A percentile compares a stretch with the other conserved stretches of the same genome.
Evolutionary conservation across 208 protist species (phyloP).

Genomic region (Leishmania aethiopica): DNA sequence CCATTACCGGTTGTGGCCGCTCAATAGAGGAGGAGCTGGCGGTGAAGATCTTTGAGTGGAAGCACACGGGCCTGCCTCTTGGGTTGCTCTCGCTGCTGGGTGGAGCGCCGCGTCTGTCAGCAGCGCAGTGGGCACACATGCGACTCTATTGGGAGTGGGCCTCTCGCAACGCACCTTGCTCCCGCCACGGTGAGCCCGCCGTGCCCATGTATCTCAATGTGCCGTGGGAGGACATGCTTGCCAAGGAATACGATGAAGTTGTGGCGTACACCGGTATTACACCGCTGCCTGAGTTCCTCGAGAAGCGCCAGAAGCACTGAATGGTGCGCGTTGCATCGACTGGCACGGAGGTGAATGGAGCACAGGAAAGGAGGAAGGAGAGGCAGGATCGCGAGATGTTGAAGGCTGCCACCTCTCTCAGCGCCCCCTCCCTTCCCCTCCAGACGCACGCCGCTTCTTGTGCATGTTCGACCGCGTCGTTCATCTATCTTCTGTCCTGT

Average conservation of each 20-base stretch:
- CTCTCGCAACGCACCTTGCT: constrained; percentile 45
- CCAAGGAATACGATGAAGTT: constrained; percentile 56
- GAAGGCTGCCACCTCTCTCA: neutral
- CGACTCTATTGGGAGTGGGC: constrained; percentile 69
- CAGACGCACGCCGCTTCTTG: neutral
- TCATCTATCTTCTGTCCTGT: neutral
- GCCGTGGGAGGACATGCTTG: constrained; percentile 76
- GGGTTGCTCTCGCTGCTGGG: constrained; percentile 70
- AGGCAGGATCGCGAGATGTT: neutral
- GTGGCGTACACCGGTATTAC: constrained; percentile 58
- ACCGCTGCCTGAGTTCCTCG: constrained; percentile 62
- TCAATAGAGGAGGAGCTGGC: constrained; percentile 87
- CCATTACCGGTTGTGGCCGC: constrained; percentile 60
- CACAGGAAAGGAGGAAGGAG: neutral
- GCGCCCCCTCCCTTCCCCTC: neutral
- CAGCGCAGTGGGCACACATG: constrained; percentile 49
- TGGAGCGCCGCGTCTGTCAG: constrained; percentile 59
- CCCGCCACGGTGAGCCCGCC: constrained; percentile 42
- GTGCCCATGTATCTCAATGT: constrained; percentile 78
- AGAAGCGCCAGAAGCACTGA: constrained; percentile 6
- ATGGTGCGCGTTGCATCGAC: neutral
- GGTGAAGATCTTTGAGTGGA: constrained; percentile 84
- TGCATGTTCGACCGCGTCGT: neutral
- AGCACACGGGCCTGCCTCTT: constrained; percentile 82
- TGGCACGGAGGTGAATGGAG: neutral